A percentile compares a stretch with the other conserved stretches of the same genome.
Evolutionary conservation across 108 stramenopile genomes (phyloP).

Genomic region (Phaeodactylum tricornutum): DNA sequence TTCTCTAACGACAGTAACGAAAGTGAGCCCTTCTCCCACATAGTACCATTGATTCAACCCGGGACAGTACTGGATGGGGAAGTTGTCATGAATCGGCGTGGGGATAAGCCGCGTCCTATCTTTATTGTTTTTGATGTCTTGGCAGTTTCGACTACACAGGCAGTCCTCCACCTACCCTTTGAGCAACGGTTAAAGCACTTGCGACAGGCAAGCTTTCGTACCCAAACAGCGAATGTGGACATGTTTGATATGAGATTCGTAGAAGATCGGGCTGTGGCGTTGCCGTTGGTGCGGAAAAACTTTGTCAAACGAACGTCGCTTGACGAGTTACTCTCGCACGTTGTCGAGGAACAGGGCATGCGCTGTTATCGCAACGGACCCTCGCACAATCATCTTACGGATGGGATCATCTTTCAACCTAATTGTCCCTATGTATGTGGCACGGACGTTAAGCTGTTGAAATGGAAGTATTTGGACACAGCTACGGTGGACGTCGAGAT

Average conservation of each 20-base stretch:
- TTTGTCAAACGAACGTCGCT: slow-evolving; percentile 74
- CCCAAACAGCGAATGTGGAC: slow-evolving; percentile 34
- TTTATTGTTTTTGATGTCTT: slow-evolving; percentile 95
- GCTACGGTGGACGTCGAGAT: slow-evolving; percentile 92
- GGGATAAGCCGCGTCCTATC: slow-evolving; percentile 57
- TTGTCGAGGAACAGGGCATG: slow-evolving; percentile 70
- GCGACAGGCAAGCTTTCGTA: slow-evolving; percentile 56
- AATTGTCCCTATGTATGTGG: slow-evolving; percentile 85
- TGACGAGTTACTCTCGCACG: slow-evolving; percentile 49
- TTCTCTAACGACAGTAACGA: slow-evolving; percentile 3
- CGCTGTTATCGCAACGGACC: slow-evolving; percentile 63
- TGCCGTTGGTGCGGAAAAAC: slow-evolving; percentile 83
- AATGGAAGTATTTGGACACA: slow-evolving; percentile 96
- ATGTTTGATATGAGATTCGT: slow-evolving; percentile 56
- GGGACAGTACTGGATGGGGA: slow-evolving; percentile 95
- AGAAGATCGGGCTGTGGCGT: slow-evolving; percentile 38
- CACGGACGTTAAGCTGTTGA: slow-evolving; percentile 80
- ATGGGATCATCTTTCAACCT: slow-evolving; percentile 89
- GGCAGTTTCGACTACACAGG: slow-evolving; percentile 45
- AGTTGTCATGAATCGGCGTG: slow-evolving; percentile 84
- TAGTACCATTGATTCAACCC: slow-evolving; percentile 46
- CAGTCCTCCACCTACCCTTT: slow-evolving; percentile 78
- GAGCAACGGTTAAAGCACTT: slow-evolving; percentile 69
- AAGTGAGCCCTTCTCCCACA: slow-evolving; percentile 37
- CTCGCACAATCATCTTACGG: slow-evolving; percentile 84